phyloP scores from a whole-genome alignment of 805 yeast genomes.

The Ogataea nonfermentans region DNA sequence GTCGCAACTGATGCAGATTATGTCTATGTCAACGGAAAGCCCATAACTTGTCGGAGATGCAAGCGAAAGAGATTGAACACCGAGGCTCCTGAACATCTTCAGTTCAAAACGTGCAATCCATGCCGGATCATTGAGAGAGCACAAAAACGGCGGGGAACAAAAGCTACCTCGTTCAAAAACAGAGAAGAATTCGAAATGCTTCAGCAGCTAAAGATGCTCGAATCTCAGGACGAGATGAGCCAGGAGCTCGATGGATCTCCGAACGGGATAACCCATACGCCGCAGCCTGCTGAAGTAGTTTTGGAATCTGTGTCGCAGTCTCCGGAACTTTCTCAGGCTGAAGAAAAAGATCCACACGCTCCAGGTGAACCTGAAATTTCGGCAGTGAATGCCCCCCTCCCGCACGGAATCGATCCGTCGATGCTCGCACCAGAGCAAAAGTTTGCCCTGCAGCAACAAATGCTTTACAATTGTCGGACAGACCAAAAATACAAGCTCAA shows the following conservation, averaged over 20 bases:
- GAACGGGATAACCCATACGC: background rate
- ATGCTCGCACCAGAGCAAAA: background rate
- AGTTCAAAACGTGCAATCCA: constrained; percentile 57
- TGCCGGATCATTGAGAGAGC: constrained; percentile 55
- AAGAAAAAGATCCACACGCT: constrained; percentile 5
- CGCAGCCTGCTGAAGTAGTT: background rate
- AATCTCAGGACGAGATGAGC: background rate
- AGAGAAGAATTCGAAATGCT: constrained; percentile 18
- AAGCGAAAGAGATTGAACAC: constrained; percentile 53
- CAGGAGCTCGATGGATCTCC: constrained; percentile 3
- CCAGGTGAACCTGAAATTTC: constrained; percentile 14
- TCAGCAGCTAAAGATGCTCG: constrained; percentile 12
- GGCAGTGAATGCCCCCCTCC: constrained; percentile 2
- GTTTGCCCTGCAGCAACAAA: background rate
- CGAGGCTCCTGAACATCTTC: constrained; percentile 55
- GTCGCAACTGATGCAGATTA: constrained; percentile 16
- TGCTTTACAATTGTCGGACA: background rate
- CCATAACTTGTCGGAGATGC: constrained; percentile 53
- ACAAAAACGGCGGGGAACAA: constrained; percentile 32
- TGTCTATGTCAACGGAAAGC: constrained; percentile 31
- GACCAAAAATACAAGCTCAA: constrained; percentile 2
- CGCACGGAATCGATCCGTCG: background rate
- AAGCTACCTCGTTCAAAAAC: constrained; percentile 21
- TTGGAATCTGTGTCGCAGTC: constrained; percentile 1
- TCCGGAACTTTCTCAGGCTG: background rate